These are phyloP conservation scores for Isatis lusitanica DNA, from an alignment of 441 rosid genomes.

Conservation along the genomic window DNA sequence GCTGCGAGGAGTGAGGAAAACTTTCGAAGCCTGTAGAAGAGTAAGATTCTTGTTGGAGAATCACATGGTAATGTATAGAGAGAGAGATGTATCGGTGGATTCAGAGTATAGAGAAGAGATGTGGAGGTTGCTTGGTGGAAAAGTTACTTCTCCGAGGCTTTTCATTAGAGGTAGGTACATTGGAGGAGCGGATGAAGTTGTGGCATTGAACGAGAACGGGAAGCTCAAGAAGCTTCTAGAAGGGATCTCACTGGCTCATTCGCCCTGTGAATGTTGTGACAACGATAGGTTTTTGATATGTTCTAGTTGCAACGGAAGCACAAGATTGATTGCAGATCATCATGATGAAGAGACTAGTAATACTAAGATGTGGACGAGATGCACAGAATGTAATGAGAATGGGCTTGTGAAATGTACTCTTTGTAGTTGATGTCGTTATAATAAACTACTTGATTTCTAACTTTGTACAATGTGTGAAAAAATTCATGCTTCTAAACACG, in stretches of 20 bases:
- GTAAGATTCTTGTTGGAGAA: constrained; percentile 65
- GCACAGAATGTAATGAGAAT: constrained; percentile 81
- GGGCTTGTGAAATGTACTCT: constrained; percentile 74
- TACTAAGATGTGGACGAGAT: constrained; percentile 42
- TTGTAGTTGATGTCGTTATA: constrained; percentile 41
- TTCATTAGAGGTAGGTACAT: constrained; percentile 78
- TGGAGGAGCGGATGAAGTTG: constrained; percentile 88
- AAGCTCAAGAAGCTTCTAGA: constrained; percentile 69
- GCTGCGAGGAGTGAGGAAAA: constrained; percentile 76
- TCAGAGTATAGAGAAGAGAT: constrained; percentile 71
- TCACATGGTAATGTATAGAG: constrained; percentile 52
- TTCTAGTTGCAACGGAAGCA: constrained; percentile 68
- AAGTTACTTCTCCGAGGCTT: constrained; percentile 72
- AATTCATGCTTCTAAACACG: background rate
- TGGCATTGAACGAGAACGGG: constrained; percentile 74
- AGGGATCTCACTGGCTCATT: constrained; percentile 46
- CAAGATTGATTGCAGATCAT: constrained; percentile 42
- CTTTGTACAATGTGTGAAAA: background rate
- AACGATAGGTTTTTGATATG: constrained; percentile 68
- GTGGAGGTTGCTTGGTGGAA: constrained; percentile 58
- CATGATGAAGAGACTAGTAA: constrained; percentile 40
- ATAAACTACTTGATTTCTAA: background rate
- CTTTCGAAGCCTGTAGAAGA: constrained; percentile 68
- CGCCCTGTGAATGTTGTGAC: constrained; percentile 60
- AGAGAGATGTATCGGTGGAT: constrained; percentile 83